These are phyloP conservation scores for Waltergamsia citrina DNA, from an alignment of 2,329 filamentous ascomycete species.

Conservation along the genomic window DNA sequence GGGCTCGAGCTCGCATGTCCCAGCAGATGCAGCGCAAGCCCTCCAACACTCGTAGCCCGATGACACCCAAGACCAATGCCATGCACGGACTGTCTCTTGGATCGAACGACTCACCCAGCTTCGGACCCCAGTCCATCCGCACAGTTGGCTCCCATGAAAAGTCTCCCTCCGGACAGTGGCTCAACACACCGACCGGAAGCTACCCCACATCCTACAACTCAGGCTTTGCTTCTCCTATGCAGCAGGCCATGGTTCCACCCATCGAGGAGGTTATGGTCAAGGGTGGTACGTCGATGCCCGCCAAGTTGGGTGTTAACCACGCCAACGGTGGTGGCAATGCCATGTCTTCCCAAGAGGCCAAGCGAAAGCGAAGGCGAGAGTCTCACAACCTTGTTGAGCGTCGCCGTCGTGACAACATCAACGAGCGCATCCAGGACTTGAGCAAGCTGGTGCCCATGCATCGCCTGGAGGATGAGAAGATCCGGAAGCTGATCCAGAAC, in stretches of 20 bases:
- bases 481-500: constrained; percentile 88
- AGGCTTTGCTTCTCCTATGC: constrained; percentile 75
- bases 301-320: constrained; percentile 56
- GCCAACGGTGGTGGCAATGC: constrained; percentile 22
- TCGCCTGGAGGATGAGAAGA: constrained; percentile 91
- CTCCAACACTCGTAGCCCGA: constrained; percentile 66
- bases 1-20: constrained; percentile 48
- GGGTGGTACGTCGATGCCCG: constrained; percentile 79
- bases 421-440: constrained; percentile 93
- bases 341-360: constrained; percentile 82
- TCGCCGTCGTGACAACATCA: constrained; percentile 92
- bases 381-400: constrained; percentile 97
- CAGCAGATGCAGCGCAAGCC: constrained; percentile 63
- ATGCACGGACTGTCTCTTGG: constrained; percentile 63
- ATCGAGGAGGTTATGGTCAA: constrained; percentile 86
- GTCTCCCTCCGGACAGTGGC: constrained; percentile 81
- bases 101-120: constrained; percentile 58
- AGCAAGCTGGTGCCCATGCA: constrained; percentile 89
- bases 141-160: constrained; percentile 65
- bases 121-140: constrained; percentile 70
- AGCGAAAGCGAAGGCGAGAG: constrained; percentile 81
- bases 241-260: constrained; percentile 55
- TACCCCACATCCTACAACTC: constrained; percentile 82
- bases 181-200: constrained; percentile 70
- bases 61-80: constrained; percentile 79